Percentiles rank a stretch among this genome's conserved stretches.
Evolutionary conservation across 176 grass and related monocot species (phyloP).

Genomic region (Avena insularis): DNA sequence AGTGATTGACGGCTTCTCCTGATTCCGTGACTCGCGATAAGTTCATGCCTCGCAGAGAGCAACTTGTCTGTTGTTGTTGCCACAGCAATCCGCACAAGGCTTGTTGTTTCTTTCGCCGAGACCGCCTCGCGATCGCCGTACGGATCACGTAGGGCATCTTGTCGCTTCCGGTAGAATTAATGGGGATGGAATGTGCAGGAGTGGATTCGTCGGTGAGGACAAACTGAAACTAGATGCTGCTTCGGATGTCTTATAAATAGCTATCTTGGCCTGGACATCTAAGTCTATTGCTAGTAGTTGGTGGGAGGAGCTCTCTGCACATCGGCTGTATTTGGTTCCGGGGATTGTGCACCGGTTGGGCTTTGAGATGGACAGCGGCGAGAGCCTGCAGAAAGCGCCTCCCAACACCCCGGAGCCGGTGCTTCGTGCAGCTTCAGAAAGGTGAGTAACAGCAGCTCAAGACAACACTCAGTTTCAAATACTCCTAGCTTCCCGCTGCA

Average conservation of each 20-base stretch:
- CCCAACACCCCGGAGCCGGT: neutral
- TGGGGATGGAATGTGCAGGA: neutral
- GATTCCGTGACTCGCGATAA: conserved; percentile 19
- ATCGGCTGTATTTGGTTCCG: no score
- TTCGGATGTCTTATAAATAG: neutral
- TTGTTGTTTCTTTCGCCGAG: conserved; percentile 32
- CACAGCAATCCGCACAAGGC: neutral
- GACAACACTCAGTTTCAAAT: neutral
- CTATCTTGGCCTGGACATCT: neutral
- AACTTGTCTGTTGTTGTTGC: conserved; percentile 26
- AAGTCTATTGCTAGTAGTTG: neutral
- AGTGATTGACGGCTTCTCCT: neutral
- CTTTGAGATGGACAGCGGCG: conserved; percentile 34
- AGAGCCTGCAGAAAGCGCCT: conserved; percentile 32
- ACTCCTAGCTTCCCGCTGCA: no score
- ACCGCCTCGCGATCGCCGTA: conserved; percentile 45
- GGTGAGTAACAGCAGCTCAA: neutral
- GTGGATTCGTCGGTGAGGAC: conserved; percentile 10
- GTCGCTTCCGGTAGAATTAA: neutral
- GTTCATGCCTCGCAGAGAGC: neutral
- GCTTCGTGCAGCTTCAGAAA: conserved; percentile 34
- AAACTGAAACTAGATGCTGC: neutral
- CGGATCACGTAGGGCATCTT: neutral
- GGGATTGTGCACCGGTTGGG: neutral
- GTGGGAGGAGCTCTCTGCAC: neutral